These are phyloP conservation scores for Mycena leptocephala DNA, from an alignment of 768 basidiomycete genomes.

Conservation along the genomic window DNA sequence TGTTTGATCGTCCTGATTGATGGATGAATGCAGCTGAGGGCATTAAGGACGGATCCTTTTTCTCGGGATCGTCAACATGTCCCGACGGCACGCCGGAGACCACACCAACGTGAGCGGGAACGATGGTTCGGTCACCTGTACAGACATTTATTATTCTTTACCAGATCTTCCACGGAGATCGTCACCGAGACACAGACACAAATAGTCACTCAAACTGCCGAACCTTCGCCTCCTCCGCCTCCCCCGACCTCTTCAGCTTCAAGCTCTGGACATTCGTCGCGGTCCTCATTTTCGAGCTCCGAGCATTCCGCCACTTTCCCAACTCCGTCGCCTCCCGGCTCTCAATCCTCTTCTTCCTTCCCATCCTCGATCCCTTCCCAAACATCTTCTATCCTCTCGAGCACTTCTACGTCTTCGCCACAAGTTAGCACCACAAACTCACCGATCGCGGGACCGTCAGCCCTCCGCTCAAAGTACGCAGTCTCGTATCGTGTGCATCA, in stretches of 20 bases:
- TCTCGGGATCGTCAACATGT: background rate
- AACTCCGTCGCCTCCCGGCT: background rate
- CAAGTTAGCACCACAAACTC: background rate
- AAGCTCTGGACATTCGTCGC: too few relatives aligned
- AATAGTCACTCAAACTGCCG: background rate
- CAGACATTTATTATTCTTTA: background rate
- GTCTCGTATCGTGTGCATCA: background rate
- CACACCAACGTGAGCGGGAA: background rate
- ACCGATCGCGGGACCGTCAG: background rate
- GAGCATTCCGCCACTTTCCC: background rate
- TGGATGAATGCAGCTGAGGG: too few relatives aligned
- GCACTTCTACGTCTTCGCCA: background rate
- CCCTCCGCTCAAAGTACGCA: background rate
- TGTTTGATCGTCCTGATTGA: background rate
- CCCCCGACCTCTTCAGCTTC: background rate
- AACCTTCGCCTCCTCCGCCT: background rate
- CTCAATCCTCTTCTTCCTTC: background rate
- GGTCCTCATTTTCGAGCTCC: background rate
- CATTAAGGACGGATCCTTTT: background rate
- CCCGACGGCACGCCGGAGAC: background rate
- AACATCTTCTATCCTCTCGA: background rate
- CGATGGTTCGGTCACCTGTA: background rate
- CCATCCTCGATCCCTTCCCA: background rate
- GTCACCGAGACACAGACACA: background rate
- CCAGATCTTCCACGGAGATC: background rate